Conservation (phyloP, 31 red algal genomes). For the Asparagopsis taxiformis region DNA sequence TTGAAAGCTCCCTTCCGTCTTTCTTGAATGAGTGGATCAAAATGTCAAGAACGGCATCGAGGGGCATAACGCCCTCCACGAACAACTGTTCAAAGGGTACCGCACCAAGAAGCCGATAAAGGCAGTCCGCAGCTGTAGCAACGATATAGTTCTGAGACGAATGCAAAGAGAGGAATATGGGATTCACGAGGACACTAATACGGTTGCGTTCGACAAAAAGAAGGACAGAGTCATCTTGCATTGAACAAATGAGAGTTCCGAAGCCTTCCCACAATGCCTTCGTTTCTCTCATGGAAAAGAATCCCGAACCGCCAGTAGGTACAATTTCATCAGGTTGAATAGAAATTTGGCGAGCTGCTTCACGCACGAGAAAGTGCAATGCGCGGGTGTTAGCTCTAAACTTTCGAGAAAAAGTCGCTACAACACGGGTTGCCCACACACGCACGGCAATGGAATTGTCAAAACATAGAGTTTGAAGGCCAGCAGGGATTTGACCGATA, state of each 20-base stretch:
- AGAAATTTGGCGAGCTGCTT: no score
- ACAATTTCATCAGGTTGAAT: no score
- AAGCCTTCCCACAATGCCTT: slow-evolving; percentile 16
- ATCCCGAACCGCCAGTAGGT: no score
- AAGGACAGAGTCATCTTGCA: background rate
- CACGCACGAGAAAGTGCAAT: slow-evolving; percentile 5
- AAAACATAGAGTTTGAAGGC: slow-evolving; percentile 37
- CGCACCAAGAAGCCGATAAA: no score
- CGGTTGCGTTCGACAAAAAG: background rate
- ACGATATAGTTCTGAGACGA: no score
- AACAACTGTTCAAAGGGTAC: no score
- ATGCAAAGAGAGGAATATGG: background rate
- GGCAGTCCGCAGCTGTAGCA: no score
- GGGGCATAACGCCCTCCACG: no score
- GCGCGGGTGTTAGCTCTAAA: background rate
- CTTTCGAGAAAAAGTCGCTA: slow-evolving; percentile 2
- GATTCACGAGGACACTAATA: background rate
- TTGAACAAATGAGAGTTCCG: background rate
- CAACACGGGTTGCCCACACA: slow-evolving; percentile 29
- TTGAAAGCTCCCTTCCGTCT: background rate
- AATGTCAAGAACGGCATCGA: background rate
- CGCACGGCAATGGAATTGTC: slow-evolving; percentile 15
- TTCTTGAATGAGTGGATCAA: background rate
- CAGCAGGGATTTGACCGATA: slow-evolving; percentile 11
- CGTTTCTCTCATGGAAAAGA: no score